phyloP scores from a whole-genome alignment of 768 basidiomycete species.

The Chalciporus sphaerocephalus region DNA sequence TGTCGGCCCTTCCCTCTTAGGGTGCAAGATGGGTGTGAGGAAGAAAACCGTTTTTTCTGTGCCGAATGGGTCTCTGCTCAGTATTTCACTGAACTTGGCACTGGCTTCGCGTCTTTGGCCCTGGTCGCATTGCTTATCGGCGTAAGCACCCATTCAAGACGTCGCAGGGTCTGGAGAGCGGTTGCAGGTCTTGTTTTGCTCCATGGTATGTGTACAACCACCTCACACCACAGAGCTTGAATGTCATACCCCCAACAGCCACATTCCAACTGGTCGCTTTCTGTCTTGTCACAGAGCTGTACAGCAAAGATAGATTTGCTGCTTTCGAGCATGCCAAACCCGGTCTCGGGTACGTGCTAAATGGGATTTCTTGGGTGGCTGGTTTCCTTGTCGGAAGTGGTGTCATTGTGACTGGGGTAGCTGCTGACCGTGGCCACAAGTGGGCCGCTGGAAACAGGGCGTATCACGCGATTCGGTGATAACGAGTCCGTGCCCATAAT shows the following conservation, averaged over 20 bases:
- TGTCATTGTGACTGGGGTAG: slow-evolving; percentile 58
- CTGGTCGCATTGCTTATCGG: slow-evolving; percentile 60
- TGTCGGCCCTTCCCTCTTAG: slow-evolving; percentile 65
- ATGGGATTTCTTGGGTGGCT: slow-evolving; percentile 56
- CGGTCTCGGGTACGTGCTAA: slow-evolving; percentile 57
- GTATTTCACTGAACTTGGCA: slow-evolving; percentile 59
- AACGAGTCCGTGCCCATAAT: no score
- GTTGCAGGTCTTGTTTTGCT: slow-evolving; percentile 61
- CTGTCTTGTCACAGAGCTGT: slow-evolving; percentile 58
- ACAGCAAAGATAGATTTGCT: slow-evolving; percentile 41
- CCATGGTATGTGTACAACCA: slow-evolving; percentile 41
- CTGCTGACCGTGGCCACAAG: slow-evolving; percentile 43
- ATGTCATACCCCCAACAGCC: slow-evolving; percentile 34
- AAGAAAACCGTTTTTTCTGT: slow-evolving; percentile 58
- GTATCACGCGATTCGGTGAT: slow-evolving; percentile 41
- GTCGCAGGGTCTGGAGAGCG: slow-evolving; percentile 73
- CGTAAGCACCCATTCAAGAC: slow-evolving; percentile 65
- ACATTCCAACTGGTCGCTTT: slow-evolving; percentile 59
- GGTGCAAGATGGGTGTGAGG: slow-evolving; percentile 42
- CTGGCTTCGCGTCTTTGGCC: slow-evolving; percentile 59
- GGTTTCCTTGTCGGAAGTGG: slow-evolving; percentile 49
- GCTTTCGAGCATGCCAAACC: slow-evolving; percentile 55
- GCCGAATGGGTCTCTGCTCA: slow-evolving; percentile 67
- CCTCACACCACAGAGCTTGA: not conserved
- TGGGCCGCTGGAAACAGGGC: slow-evolving; percentile 79